Percentiles rank a stretch among this genome's conserved stretches.
Evolutionary conservation across 2,329 filamentous ascomycete genomes (phyloP).

Genomic region (Penicillium oxalicum): DNA sequence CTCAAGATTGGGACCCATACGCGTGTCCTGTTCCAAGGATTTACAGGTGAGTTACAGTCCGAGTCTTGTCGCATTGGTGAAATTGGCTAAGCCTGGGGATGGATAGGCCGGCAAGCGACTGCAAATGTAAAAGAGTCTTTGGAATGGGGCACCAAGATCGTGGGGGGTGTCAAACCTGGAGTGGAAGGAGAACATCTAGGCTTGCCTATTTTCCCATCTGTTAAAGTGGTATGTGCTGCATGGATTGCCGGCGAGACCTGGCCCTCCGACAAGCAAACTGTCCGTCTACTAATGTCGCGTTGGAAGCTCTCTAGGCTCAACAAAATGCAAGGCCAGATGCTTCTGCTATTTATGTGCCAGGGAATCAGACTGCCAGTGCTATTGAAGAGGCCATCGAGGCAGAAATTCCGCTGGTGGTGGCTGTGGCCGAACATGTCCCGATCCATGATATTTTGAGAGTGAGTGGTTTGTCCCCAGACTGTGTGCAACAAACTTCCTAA

Average conservation of each 20-base stretch:
- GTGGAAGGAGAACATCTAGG: slow-evolving; percentile 66
- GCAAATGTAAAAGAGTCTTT: slow-evolving; percentile 71
- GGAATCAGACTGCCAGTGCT: slow-evolving; percentile 63
- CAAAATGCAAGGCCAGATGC: slow-evolving; percentile 67
- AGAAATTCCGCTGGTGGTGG: slow-evolving; percentile 70
- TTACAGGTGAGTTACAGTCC: slow-evolving; percentile 49
- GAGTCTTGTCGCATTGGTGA: too few species aligned
- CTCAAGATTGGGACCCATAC: slow-evolving; percentile 62
- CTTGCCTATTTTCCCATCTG: slow-evolving; percentile 63
- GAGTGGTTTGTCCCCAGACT: slow-evolving; percentile 16
- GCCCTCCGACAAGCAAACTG: too few species aligned
- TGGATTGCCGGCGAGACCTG: too few species aligned
- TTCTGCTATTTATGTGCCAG: slow-evolving; percentile 73
- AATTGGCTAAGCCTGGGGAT: slow-evolving; percentile 3
- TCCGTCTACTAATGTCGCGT: not conserved
- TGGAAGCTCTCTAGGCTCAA: slow-evolving; percentile 50
- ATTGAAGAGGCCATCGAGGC: slow-evolving; percentile 77
- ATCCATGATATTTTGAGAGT: slow-evolving; percentile 70
- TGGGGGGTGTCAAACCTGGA: slow-evolving; percentile 69
- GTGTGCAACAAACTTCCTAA: not conserved
- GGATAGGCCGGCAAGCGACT: slow-evolving; percentile 48
- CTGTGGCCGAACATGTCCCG: slow-evolving; percentile 74
- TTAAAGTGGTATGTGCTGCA: slow-evolving; percentile 47
- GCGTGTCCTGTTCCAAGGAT: slow-evolving; percentile 64
- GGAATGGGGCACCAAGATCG: slow-evolving; percentile 72